phyloP scores from a whole-genome alignment of 345 rosid species.

The Gossypium australe region DNA sequence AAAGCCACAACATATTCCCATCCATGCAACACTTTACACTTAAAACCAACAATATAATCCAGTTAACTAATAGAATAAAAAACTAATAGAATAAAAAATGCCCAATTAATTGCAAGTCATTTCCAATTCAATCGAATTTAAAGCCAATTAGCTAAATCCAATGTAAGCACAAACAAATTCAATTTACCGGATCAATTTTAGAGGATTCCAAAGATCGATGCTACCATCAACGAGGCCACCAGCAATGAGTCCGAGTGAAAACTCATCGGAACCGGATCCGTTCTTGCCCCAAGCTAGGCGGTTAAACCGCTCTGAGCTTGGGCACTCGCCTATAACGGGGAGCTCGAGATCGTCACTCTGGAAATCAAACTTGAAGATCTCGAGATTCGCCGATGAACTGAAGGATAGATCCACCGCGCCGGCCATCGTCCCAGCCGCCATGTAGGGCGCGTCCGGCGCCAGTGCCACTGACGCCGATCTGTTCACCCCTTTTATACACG shows the following conservation, averaged over 20 bases:
- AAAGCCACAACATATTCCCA: not conserved
- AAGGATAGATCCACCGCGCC: conserved; percentile 97
- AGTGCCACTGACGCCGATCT: conserved; percentile 96
- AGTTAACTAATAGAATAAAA: not conserved
- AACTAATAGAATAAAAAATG: not conserved
- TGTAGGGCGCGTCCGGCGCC: conserved; percentile 90
- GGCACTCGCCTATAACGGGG: conserved; percentile 65
- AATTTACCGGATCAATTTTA: conserved; percentile 63
- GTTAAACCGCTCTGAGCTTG: conserved; percentile 92
- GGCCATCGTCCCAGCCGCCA: conserved; percentile 99
- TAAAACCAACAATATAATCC: not conserved
- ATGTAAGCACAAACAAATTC: not conserved
- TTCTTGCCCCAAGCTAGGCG: conserved; percentile 89
- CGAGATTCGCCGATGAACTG: conserved; percentile 87
- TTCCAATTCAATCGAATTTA: conserved; percentile 10
- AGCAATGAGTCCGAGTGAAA: conserved; percentile 78
- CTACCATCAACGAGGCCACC: conserved; percentile 94
- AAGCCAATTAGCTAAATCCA: not conserved
- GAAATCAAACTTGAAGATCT: conserved; percentile 95
- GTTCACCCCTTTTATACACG: conserved; percentile 81
- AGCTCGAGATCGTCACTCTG: conserved; percentile 87
- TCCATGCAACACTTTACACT: not conserved
- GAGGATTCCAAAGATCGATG: conserved; percentile 89
- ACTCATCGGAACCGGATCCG: conserved; percentile 84
- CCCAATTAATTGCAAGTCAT: not conserved